Base-by-base conservation (phyloP, 2,329 filamentous ascomycete species). In the Botryotinia convoluta region DNA sequence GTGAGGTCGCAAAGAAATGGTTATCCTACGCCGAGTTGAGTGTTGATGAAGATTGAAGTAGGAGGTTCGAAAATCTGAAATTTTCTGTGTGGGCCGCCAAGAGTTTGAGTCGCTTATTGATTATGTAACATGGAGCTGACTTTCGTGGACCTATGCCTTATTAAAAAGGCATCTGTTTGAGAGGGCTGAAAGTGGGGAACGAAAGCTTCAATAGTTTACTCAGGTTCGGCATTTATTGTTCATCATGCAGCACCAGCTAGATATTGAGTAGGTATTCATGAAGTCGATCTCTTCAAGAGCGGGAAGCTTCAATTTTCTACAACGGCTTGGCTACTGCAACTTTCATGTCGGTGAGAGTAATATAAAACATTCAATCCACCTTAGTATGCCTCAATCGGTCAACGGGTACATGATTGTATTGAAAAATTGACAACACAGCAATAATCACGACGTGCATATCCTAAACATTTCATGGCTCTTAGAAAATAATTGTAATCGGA, bases 1-100 rank as follows among this genome's bases (percentile, higher is more conserved):
- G 79, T 79, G 75, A 77, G 79, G 79, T 85, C 92, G 92, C 92
- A 94, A 94, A 94, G 92, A 94, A 84, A 87, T 85, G 74, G 69
- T 73, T 81, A 85, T 85, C 84, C 84, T 85, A 80, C 83, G 83
- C 80, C 81, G 80, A 73, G 74, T 79, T 78, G 77, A 77, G 51
- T 75, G 77, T 74, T 64, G 78, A 76, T 42, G 69, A n/a, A 44
- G 57, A 42, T 71, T 51, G 69, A 71, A 22, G 35, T 59, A 57
- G 26, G 39, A 14, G 72, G 51, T 67, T 14, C 64, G 42, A 42
- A 73, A 62, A 62, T 42, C n/a, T 60, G 62, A 72, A 60, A 54
- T 72, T 73, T 76, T 62, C 32, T 29, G 45, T 48, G 60, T 77
- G 75, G 74, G 63, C 67, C 67, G 77, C 77, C 77, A 78, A 79